phyloP scores from a whole-genome alignment of 2,329 filamentous ascomycete species.

The Cadophora malorum region DNA sequence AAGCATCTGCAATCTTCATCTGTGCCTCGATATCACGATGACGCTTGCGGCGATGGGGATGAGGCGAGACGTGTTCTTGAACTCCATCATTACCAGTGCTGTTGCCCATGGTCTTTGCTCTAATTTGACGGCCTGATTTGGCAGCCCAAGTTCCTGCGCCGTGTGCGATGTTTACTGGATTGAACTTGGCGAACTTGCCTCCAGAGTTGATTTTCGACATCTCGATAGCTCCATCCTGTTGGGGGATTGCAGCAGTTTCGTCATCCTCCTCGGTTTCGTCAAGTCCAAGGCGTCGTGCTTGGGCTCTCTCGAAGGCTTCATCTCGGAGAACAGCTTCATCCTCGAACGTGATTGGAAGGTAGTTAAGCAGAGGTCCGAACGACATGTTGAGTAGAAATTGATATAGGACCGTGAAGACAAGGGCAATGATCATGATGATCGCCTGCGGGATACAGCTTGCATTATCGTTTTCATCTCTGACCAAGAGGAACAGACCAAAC shows the following conservation, averaged over 20 bases:
- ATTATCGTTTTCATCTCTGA: slow-evolving; percentile 59
- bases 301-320: slow-evolving; percentile 82
- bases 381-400: slow-evolving; percentile 82
- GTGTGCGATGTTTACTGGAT: slow-evolving; percentile 41
- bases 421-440: slow-evolving; percentile 80
- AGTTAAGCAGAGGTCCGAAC: slow-evolving; percentile 85
- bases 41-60: slow-evolving; percentile 45
- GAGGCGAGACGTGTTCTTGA: slow-evolving; percentile 19
- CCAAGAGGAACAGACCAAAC: slow-evolving; percentile 87
- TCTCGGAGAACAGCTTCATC: slow-evolving; percentile 94
- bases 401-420: slow-evolving; percentile 75
- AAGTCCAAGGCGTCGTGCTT: slow-evolving; percentile 72
- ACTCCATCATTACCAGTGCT: slow-evolving; percentile 54
- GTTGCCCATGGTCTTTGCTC: slow-evolving; percentile 52
- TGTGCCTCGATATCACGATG: slow-evolving; percentile 74
- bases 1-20: slow-evolving; percentile 73
- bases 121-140: slow-evolving; percentile 41
- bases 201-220: slow-evolving; percentile 51
- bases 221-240: slow-evolving; percentile 48
- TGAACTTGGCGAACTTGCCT: slow-evolving; percentile 38
- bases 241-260: slow-evolving; percentile 35
- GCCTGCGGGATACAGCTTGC: slow-evolving; percentile 76
- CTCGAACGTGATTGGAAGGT: slow-evolving; percentile 92
- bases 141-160: slow-evolving; percentile 42
- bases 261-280: slow-evolving; percentile 60